phyloP scores from a whole-genome alignment of 83 land plant species.

The Larix sibirica region DNA sequence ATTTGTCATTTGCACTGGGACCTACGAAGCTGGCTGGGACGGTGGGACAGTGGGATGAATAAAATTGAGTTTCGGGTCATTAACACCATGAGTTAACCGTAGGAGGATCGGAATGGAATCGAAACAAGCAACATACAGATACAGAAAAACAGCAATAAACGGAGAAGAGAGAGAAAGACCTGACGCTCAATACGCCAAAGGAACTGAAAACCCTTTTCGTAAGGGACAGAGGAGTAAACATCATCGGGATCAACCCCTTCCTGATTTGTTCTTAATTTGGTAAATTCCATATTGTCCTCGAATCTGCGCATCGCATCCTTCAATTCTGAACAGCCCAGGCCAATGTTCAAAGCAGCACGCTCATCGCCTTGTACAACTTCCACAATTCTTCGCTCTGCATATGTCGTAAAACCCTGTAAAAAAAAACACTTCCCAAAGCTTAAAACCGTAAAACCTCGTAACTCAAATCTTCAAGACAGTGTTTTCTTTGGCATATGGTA shows the following conservation, averaged over 20 bases:
- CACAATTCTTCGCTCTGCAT: conserved; percentile 92
- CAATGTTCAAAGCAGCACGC: conserved; percentile 68
- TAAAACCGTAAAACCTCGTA: not conserved
- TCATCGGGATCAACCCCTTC: conserved; percentile 91
- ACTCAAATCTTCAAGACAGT: not conserved
- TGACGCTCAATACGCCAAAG: conserved; percentile 83
- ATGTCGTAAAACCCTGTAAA: conserved; percentile 87
- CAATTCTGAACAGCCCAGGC: conserved; percentile 82
- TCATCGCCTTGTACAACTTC: conserved; percentile 88
- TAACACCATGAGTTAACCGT: not conserved
- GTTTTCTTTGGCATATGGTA: not conserved
- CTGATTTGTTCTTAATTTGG: conserved; percentile 79
- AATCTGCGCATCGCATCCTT: conserved; percentile 77
- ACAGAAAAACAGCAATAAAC: not conserved
- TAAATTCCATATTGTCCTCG: conserved; percentile 86
- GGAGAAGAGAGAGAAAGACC: conserved; percentile 30
- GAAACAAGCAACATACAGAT: not conserved
- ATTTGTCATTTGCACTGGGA: not conserved
- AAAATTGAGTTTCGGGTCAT: not conserved
- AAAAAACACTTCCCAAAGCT: conserved; percentile 2
- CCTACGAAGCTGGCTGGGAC: not conserved
- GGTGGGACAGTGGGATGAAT: not conserved
- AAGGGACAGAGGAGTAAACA: conserved; percentile 84
- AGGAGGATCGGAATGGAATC: not conserved
- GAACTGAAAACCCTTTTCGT: conserved; percentile 94